Base-by-base conservation (phyloP, 139 green algal genomes). In the Eudorina sp. region DNA sequence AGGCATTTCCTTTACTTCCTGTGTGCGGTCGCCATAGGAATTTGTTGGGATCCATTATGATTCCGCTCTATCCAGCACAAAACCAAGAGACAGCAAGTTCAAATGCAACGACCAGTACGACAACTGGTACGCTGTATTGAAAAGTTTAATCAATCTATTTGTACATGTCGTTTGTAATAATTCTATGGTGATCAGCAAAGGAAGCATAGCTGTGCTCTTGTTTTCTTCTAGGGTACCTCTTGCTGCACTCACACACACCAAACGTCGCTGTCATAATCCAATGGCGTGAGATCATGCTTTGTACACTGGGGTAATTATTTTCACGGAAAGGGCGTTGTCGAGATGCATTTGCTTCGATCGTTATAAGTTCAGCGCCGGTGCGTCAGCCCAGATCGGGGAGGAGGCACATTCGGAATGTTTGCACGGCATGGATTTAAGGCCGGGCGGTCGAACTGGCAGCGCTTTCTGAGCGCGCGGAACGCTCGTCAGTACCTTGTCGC, bases 11-110 rank as follows among this genome's bases (percentile, higher is more conserved):
- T 13, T n/a, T n/a, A n/a, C n/a, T n/a, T n/a, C n/a, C n/a, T n/a
- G n/a, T n/a, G n/a, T n/a, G n/a, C n/a, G n/a, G n/a, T n/a, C n/a
- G 31, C 27, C 62, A 72, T 72, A 72, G 62, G 11, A 72, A 72
- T 55, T 13, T 21, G 48, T 21, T 55, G 48, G 48, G 9, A 13
- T 55, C 48, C 48, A 55, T 9, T 55, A 13, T 55, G 48, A 13
- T 55, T 55, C 48, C 9, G 48, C 55, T 66, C 27, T 23, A 66
- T 66, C 55, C 55, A 66, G 29, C 29, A 7, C 7, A 66, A 23
- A n/a, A n/a, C n/a, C n/a, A n/a, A n/a, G n/a, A n/a, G 55, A 11
- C 55, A 66, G 29, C 55, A 25, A 25, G 5, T 66, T 66, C 7
- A 11, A 23, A 66, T 34, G 55, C 55, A 66, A 66, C 6, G 55